Evolutionary conservation across 2,329 filamentous ascomycete species (phyloP).

Genomic region (Chalaropsis thielavioides): DNA sequence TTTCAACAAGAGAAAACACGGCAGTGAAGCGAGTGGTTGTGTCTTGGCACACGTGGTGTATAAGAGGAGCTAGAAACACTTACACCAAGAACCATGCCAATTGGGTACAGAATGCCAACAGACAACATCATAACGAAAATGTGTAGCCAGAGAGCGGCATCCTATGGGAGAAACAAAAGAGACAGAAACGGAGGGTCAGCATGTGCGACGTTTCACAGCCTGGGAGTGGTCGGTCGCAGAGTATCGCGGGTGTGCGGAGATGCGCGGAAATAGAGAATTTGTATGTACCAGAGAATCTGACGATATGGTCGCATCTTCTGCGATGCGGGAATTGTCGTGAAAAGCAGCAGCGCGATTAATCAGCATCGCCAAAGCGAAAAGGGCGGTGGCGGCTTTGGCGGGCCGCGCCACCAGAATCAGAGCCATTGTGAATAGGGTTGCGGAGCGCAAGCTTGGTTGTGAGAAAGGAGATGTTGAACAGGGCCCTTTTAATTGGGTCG

Average conservation of each 20-base stretch:
- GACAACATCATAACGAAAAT: constrained; percentile 76
- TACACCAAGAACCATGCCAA: constrained; percentile 91
- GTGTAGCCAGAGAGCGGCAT: constrained; percentile 82
- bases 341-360: constrained; percentile 8
- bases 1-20: neutral
- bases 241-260: neutral
- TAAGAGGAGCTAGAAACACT: constrained; percentile 24
- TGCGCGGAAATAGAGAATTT: neutral
- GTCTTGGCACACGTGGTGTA: neutral
- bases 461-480: too few species aligned
- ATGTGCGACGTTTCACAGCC: neutral
- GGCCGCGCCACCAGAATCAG: neutral
- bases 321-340: constrained; percentile 15
- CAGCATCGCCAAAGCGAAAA: constrained; percentile 14
- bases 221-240: neutral
- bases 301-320: constrained; percentile 14
- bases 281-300: constrained; percentile 10
- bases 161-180: constrained; percentile 30
- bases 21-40: neutral
- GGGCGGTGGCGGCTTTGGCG: constrained; percentile 8
- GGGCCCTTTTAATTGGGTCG: too few species aligned
- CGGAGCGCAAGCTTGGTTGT: neutral
- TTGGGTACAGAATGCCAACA: constrained; percentile 84
- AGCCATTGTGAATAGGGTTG: neutral
- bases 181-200: neutral